A percentile compares a stretch with the other conserved stretches of the same genome.
phyloP scores from a whole-genome alignment of 441 rosid genomes.

The Biscutella laevigata region DNA sequence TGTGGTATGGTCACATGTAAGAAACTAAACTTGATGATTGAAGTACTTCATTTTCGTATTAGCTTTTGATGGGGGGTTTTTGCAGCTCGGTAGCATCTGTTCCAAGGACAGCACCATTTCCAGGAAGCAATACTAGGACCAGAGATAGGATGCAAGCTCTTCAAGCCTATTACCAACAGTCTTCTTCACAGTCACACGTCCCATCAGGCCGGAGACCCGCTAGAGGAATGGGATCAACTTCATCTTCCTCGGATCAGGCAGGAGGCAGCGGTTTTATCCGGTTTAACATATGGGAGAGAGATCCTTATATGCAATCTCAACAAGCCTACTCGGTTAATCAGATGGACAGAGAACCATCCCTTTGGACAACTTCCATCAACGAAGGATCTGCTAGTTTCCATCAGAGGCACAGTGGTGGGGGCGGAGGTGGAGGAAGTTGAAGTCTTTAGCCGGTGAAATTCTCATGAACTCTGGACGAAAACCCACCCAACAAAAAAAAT shows the following conservation, averaged over 20 bases:
- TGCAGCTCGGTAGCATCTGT: constrained; percentile 55
- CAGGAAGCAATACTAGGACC: constrained; percentile 77
- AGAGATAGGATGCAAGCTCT: constrained; percentile 85
- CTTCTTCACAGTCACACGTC: constrained; percentile 28
- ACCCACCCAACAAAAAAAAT: background rate
- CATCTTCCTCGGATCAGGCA: constrained; percentile 68
- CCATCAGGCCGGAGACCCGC: constrained; percentile 48
- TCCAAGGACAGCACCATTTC: constrained; percentile 63
- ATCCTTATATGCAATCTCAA: constrained; percentile 35
- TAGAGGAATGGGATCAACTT: constrained; percentile 54
- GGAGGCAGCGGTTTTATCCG: constrained; percentile 66
- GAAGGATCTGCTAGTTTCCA: constrained; percentile 52
- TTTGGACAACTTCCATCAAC: constrained; percentile 38
- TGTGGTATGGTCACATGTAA: no score
- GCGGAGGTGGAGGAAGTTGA: no score
- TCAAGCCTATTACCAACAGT: constrained; percentile 86
- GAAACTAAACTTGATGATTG: no score
- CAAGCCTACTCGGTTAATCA: constrained; percentile 48
- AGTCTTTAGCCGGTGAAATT: no score
- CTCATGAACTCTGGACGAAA: constrained; percentile 19
- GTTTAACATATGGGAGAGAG: constrained; percentile 72
- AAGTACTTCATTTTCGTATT: background rate
- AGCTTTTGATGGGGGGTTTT: background rate
- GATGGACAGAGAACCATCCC: constrained; percentile 58
- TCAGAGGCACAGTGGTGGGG: constrained; percentile 64